These are phyloP conservation scores for Stephania cephalantha DNA, from an alignment of 164 flowering plant genomes.

Conservation along the genomic window DNA sequence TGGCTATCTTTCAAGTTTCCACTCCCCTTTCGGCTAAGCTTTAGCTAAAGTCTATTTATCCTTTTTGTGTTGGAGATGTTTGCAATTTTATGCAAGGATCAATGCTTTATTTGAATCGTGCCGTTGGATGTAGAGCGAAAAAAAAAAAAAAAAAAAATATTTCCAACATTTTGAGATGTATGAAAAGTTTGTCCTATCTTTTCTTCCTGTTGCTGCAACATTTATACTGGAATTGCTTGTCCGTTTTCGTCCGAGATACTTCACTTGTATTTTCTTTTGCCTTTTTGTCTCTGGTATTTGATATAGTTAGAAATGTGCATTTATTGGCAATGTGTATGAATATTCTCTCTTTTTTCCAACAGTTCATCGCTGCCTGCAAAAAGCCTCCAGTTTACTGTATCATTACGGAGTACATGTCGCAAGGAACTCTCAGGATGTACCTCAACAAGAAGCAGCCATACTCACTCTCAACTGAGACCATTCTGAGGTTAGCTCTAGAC, in stretches of 20 bases:
- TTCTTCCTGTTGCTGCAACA: background rate
- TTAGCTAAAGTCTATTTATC: background rate
- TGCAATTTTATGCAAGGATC: background rate
- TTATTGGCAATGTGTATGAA: background rate
- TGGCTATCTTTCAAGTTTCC: background rate
- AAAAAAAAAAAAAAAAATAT: background rate
- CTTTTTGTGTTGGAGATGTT: background rate
- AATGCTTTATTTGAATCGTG: background rate
- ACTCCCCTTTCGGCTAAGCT: background rate
- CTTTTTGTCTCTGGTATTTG: background rate
- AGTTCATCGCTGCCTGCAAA: conserved; percentile 93
- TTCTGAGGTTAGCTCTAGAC: conserved; percentile 83
- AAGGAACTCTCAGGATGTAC: conserved; percentile 89
- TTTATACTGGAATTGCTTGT: background rate
- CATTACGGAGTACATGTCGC: conserved; percentile 94
- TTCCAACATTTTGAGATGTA: background rate
- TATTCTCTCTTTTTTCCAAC: conserved; percentile 14
- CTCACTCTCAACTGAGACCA: conserved; percentile 73
- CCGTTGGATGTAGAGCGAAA: background rate
- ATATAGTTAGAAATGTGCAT: background rate
- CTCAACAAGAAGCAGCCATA: conserved; percentile 90
- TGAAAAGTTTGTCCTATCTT: background rate
- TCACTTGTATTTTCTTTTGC: background rate
- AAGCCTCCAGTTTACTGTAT: conserved; percentile 92
- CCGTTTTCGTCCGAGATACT: background rate